phyloP scores from a whole-genome alignment of 768 basidiomycete genomes.

The Amanita subjunquillea region DNA sequence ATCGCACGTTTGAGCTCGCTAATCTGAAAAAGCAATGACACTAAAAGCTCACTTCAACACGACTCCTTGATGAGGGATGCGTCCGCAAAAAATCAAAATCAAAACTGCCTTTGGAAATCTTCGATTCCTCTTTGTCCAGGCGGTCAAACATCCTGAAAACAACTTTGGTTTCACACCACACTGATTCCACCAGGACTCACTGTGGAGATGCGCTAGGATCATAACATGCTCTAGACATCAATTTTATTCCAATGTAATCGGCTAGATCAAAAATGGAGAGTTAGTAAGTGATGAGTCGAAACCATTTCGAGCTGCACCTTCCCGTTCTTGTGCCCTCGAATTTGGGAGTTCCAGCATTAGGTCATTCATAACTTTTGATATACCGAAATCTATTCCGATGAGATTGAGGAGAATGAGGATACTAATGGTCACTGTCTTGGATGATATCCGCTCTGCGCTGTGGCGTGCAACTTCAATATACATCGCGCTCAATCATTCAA shows the following conservation, averaged over 20 bases:
- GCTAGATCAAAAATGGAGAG: slow-evolving; percentile 31
- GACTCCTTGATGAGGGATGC: slow-evolving; percentile 66
- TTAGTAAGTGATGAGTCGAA: background rate
- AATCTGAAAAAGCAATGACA: background rate
- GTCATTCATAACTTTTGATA: slow-evolving; percentile 36
- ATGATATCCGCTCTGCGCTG: slow-evolving; percentile 45
- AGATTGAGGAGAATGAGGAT: slow-evolving; percentile 31
- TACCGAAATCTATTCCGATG: slow-evolving; percentile 45
- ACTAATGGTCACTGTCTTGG: slow-evolving; percentile 29
- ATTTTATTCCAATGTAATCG: slow-evolving; percentile 73
- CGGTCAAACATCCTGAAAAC: slow-evolving; percentile 59
- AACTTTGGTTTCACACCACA: background rate
- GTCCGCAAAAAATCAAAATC: slow-evolving; percentile 62
- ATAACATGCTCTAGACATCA: slow-evolving; percentile 81
- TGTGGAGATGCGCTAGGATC: slow-evolving; percentile 67
- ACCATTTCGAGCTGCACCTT: slow-evolving; percentile 36
- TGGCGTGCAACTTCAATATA: slow-evolving; percentile 27
- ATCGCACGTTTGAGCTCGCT: background rate
- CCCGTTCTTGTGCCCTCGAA: slow-evolving; percentile 69
- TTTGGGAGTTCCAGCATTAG: slow-evolving; percentile 69
- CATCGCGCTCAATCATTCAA: background rate
- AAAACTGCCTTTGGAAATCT: slow-evolving; percentile 14
- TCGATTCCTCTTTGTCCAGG: slow-evolving; percentile 46
- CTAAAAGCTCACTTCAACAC: slow-evolving; percentile 49
- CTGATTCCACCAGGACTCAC: slow-evolving; percentile 28